Evolutionary conservation across 192 early-diverging fungal species (phyloP), one percentile per base, ranked within the genome.

Genomic region (Backusella sp.): DNA sequence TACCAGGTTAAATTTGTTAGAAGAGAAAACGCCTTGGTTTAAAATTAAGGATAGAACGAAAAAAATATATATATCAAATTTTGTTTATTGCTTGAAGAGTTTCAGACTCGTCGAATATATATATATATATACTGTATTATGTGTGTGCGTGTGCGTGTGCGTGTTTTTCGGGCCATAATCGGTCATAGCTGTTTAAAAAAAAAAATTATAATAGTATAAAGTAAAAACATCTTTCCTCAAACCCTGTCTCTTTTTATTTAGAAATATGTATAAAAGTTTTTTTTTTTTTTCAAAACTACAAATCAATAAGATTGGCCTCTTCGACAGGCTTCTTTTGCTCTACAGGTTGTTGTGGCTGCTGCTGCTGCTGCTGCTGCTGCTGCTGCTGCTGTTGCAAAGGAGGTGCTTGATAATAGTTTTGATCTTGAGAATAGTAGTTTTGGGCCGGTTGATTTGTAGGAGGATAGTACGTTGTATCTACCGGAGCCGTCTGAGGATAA

Each of bases 291-390:
- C 36, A 28, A 68, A 56, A 79, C 52, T 75, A 74, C 41, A 78
- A 59, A 12, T 74, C 73, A 42, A 74, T 74, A 9, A 74, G 41
- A 67, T 65, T 65, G 28, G 73, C 62, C 7, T 74, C 73, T 6
- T 74, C 73, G n/a, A 74, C 73, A 35, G 73, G 73, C 46, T 74
- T 36, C 39, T 74, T 46, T 44, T 62, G 73, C 35, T 73, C 49
- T 26, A 39, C 5, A 21, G 19, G 68, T 42, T 42, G 68, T 9
- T 70, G 68, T 15, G n/a, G n/a, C n/a, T 70, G 68, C 9, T 42
- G 68, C 41, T 32, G 67, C 4, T 23, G 35, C 3, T 41, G 36
- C 3, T 34, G 67, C 11, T 68, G 34, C 19, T 70, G 68, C 3
- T 36, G 37, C 1, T 1, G 68, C 32, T 70, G 35, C 6, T 70